These are phyloP conservation scores for Pseudogymnoascus sp. DNA, from an alignment of 2,329 filamentous ascomycete species.

Conservation along the genomic window DNA sequence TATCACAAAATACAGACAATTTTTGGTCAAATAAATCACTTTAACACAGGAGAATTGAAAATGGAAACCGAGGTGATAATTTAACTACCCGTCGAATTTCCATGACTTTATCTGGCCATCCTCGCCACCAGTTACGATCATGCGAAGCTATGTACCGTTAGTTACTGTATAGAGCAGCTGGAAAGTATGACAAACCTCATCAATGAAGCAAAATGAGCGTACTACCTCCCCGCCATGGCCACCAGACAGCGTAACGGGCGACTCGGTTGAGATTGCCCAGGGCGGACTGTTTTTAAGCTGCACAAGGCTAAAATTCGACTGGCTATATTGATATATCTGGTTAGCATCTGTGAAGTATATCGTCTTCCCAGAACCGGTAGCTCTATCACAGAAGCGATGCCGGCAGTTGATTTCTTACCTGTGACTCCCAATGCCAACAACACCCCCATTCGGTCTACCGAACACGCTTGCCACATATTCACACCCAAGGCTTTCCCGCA, in stretches of 20 bases:
- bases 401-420: conserved; percentile 40
- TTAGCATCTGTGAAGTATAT: conserved; percentile 21
- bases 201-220: conserved; percentile 55
- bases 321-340: conserved; percentile 30
- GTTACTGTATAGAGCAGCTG: not conserved
- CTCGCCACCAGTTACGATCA: conserved; percentile 30
- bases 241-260: conserved; percentile 50
- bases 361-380: conserved; percentile 18
- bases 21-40: not conserved
- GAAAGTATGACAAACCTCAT: conserved; percentile 36
- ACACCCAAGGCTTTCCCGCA: conserved; percentile 55
- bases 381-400: conserved; percentile 20
- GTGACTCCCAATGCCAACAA: conserved; percentile 58
- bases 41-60: not conserved
- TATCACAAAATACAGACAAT: not conserved
- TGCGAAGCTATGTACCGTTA: conserved; percentile 26
- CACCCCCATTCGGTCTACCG: conserved; percentile 50
- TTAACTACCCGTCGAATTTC: conserved; percentile 16
- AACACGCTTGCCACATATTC: conserved; percentile 67
- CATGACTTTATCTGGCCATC: conserved; percentile 34
- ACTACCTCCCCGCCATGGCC: conserved; percentile 58
- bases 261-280: conserved; percentile 49
- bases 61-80: not conserved
- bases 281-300: conserved; percentile 41
- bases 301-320: conserved; percentile 50